Conservation (phyloP, 768 basidiomycete genomes). For the Bullera alba region DNA sequence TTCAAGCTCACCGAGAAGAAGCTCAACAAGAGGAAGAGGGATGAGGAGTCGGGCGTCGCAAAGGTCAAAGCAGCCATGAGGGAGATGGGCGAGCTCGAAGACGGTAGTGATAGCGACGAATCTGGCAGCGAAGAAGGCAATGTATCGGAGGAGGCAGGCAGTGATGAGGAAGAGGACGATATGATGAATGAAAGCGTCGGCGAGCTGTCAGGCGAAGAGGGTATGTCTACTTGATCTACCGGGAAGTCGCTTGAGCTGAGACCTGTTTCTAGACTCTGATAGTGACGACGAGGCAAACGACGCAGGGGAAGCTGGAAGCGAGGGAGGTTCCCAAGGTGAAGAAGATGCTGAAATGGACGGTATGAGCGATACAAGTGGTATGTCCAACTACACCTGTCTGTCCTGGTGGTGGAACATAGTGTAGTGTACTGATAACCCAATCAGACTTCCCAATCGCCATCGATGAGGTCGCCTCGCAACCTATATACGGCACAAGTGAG, state of each 20-base stretch:
- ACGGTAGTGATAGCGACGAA: slow-evolving; percentile 10
- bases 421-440: not conserved
- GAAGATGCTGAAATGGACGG: slow-evolving; percentile 5
- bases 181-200: slow-evolving; percentile 7
- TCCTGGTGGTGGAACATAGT: no score
- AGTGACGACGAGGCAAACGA: not conserved
- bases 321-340: slow-evolving; percentile 3
- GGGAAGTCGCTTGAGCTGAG: not conserved
- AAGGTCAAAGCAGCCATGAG: slow-evolving; percentile 14
- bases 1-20: slow-evolving; percentile 33
- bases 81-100: slow-evolving; percentile 15
- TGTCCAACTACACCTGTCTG: not conserved
- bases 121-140: slow-evolving; percentile 8
- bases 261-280: not conserved
- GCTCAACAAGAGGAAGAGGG: slow-evolving; percentile 22
- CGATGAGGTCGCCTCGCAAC: slow-evolving; percentile 15
- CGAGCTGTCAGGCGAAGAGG: slow-evolving; percentile 1
- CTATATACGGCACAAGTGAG: slow-evolving; percentile 16
- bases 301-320: slow-evolving; percentile 1
- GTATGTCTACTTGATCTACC: not conserved
- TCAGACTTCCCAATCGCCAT: slow-evolving; percentile 22
- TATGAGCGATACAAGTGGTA: slow-evolving; percentile 3
- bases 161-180: slow-evolving; percentile 10
- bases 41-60: slow-evolving; percentile 29
- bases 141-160: slow-evolving; percentile 3